These are phyloP conservation scores for Aspergillus campestris DNA, from an alignment of 495 filamentous ascomycete genomes.

Conservation along the genomic window DNA sequence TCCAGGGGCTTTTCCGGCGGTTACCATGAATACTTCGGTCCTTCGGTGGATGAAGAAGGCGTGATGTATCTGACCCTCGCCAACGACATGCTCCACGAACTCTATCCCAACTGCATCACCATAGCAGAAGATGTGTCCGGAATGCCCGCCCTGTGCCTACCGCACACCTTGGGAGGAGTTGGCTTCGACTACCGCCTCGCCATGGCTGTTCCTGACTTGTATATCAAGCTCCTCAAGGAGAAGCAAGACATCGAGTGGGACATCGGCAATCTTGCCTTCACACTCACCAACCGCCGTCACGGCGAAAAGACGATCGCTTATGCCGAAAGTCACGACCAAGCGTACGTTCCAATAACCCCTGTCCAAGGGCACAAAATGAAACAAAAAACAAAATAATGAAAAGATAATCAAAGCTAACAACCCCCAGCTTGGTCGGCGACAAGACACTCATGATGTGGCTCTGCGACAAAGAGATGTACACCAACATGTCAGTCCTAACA, in stretches of 20 bases:
- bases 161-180: slow-evolving; percentile 76
- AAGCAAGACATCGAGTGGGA: slow-evolving; percentile 90
- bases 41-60: slow-evolving; percentile 87
- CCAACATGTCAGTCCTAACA: slow-evolving; percentile 84
- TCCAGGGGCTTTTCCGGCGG: slow-evolving; percentile 89
- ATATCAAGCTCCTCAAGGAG: slow-evolving; percentile 97
- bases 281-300: slow-evolving; percentile 83
- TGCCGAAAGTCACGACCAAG: slow-evolving; percentile 95
- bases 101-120: slow-evolving; percentile 81
- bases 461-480: slow-evolving; percentile 95
- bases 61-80: slow-evolving; percentile 94
- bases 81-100: slow-evolving; percentile 87
- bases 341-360: slow-evolving; percentile 50
- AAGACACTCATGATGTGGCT: slow-evolving; percentile 97
- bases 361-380: not conserved
- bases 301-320: slow-evolving; percentile 99
- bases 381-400: slow-evolving; percentile 19
- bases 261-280: slow-evolving; percentile 73
- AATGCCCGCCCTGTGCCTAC: slow-evolving; percentile 90
- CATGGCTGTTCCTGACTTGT: slow-evolving; percentile 98
- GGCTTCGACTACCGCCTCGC: slow-evolving; percentile 97
- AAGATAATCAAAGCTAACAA: not conserved
- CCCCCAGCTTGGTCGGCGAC: slow-evolving; percentile 79
- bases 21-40: slow-evolving; percentile 97
- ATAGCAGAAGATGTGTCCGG: slow-evolving; percentile 97